A percentile compares a stretch with the other conserved stretches of the same genome.
Evolutionary conservation across 441 rosid genomes (phyloP).

Genomic region (Populus hybrid): DNA sequence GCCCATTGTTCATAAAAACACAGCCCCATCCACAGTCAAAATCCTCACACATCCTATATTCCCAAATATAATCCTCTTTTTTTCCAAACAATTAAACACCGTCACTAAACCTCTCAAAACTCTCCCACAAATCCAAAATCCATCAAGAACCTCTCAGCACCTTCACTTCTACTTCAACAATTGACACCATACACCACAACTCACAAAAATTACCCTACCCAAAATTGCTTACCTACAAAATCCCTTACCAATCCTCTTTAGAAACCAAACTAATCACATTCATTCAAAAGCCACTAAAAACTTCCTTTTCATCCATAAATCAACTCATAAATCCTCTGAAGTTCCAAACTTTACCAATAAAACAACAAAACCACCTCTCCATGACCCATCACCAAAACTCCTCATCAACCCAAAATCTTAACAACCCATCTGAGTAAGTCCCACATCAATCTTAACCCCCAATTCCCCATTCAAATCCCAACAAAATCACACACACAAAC

Average conservation of each 20-base stretch:
- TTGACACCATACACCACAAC: not conserved
- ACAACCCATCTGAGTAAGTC: not conserved
- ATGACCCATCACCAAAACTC: not conserved
- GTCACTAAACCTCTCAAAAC: not conserved
- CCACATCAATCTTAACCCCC: not conserved
- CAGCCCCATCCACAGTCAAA: not conserved
- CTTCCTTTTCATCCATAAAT: not conserved
- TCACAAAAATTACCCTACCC: not conserved
- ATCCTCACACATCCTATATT: not conserved
- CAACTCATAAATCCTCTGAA: not conserved
- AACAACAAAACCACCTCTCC: not conserved
- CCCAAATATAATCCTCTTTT: not conserved
- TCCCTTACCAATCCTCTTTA: not conserved
- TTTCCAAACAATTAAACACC: not conserved
- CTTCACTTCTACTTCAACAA: not conserved
- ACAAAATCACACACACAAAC: not conserved
- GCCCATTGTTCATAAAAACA: not conserved
- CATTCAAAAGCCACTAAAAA: not conserved
- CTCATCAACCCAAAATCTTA: not conserved
- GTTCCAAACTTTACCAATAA: not conserved
- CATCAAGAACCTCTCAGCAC: not conserved
- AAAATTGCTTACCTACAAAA: not conserved
- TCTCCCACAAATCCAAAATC: not conserved
- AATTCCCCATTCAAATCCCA: not conserved
- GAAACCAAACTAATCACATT: not conserved